A percentile compares a stretch with the other conserved stretches of the same genome.
Evolutionary conservation across 208 protist species (phyloP).

Genomic region (Crithidia fasciculata): DNA sequence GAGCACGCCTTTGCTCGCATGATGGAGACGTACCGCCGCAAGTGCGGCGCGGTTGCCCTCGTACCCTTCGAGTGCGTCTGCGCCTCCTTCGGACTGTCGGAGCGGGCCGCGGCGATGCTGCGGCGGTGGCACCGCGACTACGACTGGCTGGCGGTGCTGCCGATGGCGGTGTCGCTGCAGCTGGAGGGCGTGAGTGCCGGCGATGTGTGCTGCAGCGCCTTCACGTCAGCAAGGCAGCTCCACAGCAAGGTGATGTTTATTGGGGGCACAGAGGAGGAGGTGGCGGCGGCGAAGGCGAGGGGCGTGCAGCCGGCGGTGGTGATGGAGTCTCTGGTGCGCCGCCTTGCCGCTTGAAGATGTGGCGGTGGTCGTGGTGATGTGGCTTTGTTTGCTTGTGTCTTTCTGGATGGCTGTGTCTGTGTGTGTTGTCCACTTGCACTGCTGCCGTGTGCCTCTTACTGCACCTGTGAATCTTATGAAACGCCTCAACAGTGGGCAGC

Average conservation of each 20-base stretch:
- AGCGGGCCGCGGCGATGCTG: conserved; percentile 36
- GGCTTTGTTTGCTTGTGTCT: background rate
- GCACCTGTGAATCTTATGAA: no score
- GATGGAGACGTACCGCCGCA: conserved; percentile 75
- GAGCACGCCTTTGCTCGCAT: conserved; percentile 75
- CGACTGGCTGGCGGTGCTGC: conserved; percentile 64
- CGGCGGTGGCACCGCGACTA: conserved; percentile 42
- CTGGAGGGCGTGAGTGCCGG: conserved; percentile 31
- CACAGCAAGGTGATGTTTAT: conserved; percentile 70
- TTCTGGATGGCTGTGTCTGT: background rate
- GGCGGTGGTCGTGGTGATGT: no score
- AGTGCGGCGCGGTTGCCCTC: conserved; percentile 58
- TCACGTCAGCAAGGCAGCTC: conserved; percentile 14
- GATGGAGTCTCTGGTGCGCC: conserved; percentile 33
- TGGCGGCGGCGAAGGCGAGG: conserved; percentile 33
- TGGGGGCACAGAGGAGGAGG: conserved; percentile 40
- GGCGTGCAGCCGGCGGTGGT: conserved; percentile 53
- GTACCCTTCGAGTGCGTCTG: conserved; percentile 59
- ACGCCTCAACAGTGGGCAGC: no score
- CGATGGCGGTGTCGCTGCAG: conserved; percentile 67
- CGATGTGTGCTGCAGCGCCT: conserved; percentile 59
- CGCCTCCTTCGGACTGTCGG: conserved; percentile 18
- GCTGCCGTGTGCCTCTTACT: no score
- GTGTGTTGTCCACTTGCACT: no score
- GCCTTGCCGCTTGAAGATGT: conserved; percentile 17